Evolutionary conservation across 2,329 filamentous ascomycete genomes (phyloP).

Genomic region (Phoma herbarum): DNA sequence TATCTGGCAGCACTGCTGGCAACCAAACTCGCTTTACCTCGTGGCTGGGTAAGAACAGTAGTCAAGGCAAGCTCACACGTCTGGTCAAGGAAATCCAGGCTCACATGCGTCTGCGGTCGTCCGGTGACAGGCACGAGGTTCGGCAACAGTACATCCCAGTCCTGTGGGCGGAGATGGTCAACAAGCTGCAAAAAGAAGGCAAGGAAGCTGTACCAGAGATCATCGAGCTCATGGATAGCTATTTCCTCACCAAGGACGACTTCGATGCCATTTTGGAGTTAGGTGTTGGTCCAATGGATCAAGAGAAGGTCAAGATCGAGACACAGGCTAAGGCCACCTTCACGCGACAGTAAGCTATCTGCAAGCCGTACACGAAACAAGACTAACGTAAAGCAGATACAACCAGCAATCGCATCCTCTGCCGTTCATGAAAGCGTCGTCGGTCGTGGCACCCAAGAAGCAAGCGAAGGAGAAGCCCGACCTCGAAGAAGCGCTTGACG

Average conservation of each 20-base stretch:
- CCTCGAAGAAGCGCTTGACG: slow-evolving; percentile 94
- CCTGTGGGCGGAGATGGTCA: slow-evolving; percentile 82
- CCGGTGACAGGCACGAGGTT: slow-evolving; percentile 91
- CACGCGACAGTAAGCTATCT: slow-evolving; percentile 76
- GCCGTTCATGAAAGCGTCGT: slow-evolving; percentile 94
- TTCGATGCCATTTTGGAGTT: slow-evolving; percentile 93
- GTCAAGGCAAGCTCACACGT: slow-evolving; percentile 74
- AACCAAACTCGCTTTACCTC: slow-evolving; percentile 79
- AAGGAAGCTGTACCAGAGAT: slow-evolving; percentile 83
- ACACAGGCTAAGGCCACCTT: slow-evolving; percentile 87
- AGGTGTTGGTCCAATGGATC: slow-evolving; percentile 83
- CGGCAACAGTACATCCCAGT: slow-evolving; percentile 93
- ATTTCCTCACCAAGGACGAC: slow-evolving; percentile 93
- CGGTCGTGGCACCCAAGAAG: slow-evolving; percentile 75
- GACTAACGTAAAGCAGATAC: slow-evolving; percentile 66
- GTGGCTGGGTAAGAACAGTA: slow-evolving; percentile 97
- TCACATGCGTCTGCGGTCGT: slow-evolving; percentile 91
- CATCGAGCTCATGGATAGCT: slow-evolving; percentile 96
- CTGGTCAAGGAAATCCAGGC: slow-evolving; percentile 93
- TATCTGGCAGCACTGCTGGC: slow-evolving; percentile 76
- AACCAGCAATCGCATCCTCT: slow-evolving; percentile 87
- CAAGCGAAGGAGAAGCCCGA: slow-evolving; percentile 81
- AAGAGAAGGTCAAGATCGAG: slow-evolving; percentile 79
- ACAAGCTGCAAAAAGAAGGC: slow-evolving; percentile 77
- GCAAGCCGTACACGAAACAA: background rate